Conservation (phyloP, 805 yeast species). For the Cyberlindnera xishuangbannaensis region DNA sequence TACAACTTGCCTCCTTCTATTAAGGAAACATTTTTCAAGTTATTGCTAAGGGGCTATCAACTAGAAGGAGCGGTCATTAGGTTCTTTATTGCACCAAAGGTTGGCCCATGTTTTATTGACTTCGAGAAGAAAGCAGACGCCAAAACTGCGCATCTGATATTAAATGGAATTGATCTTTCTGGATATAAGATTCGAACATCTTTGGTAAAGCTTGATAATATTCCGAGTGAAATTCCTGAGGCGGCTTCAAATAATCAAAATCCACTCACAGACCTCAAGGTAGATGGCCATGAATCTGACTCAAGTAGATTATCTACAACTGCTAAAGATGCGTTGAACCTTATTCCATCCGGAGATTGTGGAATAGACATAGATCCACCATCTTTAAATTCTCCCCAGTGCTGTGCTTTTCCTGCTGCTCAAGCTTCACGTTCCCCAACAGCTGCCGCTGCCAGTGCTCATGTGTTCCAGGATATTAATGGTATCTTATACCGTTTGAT, state of each 20-base stretch:
- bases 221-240: too few relatives aligned
- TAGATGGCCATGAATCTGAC: too few relatives aligned
- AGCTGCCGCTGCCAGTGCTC: background rate
- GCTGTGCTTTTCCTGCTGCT: too few relatives aligned
- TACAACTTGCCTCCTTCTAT: conserved; percentile 23
- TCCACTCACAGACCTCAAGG: too few relatives aligned
- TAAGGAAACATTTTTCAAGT: conserved; percentile 25
- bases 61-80: conserved; percentile 19
- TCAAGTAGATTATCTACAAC: too few relatives aligned
- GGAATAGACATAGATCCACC: too few relatives aligned
- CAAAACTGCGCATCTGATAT: conserved; percentile 14
- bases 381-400: too few relatives aligned
- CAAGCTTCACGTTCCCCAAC: too few relatives aligned
- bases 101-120: conserved; percentile 21
- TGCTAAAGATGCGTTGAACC: too few relatives aligned
- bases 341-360: too few relatives aligned
- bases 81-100: conserved; percentile 12
- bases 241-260: too few relatives aligned
- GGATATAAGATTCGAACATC: conserved; percentile 16
- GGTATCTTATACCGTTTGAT: conserved; percentile 8
- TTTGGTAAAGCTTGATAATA: conserved; percentile 6
- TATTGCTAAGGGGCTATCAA: conserved; percentile 20
- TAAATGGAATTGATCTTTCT: conserved; percentile 23
- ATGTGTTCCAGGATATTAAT: conserved; percentile 3
- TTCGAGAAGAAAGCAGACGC: conserved; percentile 24